Percentiles rank a stretch among this genome's conserved stretches.
Evolutionary conservation across 768 basidiomycete genomes (phyloP).

Genomic region (Psilocybe subaeruginosa): DNA sequence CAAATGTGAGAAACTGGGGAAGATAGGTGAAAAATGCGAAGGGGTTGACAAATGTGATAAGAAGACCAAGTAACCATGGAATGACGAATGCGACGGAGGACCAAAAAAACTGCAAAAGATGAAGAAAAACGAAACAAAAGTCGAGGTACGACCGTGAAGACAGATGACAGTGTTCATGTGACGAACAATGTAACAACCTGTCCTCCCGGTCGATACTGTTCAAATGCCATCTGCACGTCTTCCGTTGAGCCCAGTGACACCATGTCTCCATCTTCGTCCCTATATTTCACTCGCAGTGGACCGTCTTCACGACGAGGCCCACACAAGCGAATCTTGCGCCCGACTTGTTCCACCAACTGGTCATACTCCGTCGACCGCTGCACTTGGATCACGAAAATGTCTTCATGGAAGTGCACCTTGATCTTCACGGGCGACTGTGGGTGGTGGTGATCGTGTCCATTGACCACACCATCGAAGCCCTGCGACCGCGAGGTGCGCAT

Average conservation of each 20-base stretch:
- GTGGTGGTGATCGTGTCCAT: slow-evolving; percentile 10
- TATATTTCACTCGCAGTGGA: slow-evolving; percentile 86
- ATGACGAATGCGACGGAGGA: slow-evolving; percentile 9
- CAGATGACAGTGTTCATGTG: slow-evolving; percentile 45
- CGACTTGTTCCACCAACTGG: slow-evolving; percentile 88
- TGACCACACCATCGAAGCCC: slow-evolving; percentile 45
- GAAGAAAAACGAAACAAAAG: not conserved
- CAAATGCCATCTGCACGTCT: slow-evolving; percentile 94
- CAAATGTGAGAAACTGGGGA: not conserved
- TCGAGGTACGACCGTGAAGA: not conserved
- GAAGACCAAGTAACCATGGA: slow-evolving; percentile 2
- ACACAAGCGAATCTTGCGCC: slow-evolving; percentile 91
- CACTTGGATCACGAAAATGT: slow-evolving; percentile 94
- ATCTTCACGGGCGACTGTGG: slow-evolving; percentile 65
- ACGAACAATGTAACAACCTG: slow-evolving; percentile 79
- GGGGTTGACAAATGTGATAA: not conserved
- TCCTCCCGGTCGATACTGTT: slow-evolving; percentile 76
- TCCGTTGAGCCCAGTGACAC: slow-evolving; percentile 88
- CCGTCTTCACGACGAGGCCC: slow-evolving; percentile 79
- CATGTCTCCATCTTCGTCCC: slow-evolving; percentile 92
- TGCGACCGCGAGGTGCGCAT: slow-evolving; percentile 60
- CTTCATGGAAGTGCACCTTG: slow-evolving; percentile 94
- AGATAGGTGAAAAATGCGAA: slow-evolving; percentile 1
- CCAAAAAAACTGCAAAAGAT: not conserved
- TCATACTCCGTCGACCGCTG: slow-evolving; percentile 76